Evolutionary conservation across 805 yeast genomes (phyloP).

Genomic region (Starmerella kuoi): DNA sequence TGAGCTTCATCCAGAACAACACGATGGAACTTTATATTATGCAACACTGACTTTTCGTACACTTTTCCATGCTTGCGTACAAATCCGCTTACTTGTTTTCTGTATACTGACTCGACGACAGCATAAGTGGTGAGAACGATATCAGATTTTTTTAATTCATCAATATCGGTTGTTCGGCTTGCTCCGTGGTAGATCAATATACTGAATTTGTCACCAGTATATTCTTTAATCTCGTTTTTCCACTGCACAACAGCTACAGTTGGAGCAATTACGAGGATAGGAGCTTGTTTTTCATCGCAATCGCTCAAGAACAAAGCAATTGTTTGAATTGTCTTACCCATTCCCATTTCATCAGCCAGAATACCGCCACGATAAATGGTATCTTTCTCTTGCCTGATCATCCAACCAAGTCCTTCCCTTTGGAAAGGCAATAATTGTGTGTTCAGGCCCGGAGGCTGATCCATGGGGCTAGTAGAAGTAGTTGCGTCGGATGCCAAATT

Average conservation of each 20-base stretch:
- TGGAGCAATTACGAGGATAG: slow-evolving; percentile 88
- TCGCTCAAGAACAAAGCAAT: slow-evolving; percentile 76
- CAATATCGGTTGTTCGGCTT: slow-evolving; percentile 46
- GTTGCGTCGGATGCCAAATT: slow-evolving; percentile 43
- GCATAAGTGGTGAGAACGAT: slow-evolving; percentile 88
- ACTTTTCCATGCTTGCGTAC: slow-evolving; percentile 56
- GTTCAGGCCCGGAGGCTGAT: slow-evolving; percentile 69
- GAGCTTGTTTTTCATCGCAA: slow-evolving; percentile 37
- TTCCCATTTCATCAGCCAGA: slow-evolving; percentile 98
- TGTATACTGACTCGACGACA: slow-evolving; percentile 71
- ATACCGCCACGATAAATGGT: slow-evolving; percentile 77
- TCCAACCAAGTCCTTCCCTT: slow-evolving; percentile 86
- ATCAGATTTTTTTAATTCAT: slow-evolving; percentile 51
- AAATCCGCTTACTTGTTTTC: slow-evolving; percentile 78
- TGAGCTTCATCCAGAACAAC: slow-evolving; percentile 95
- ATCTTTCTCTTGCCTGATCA: slow-evolving; percentile 60
- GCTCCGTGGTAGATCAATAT: slow-evolving; percentile 80
- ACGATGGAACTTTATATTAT: slow-evolving; percentile 62
- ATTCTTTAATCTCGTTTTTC: slow-evolving; percentile 82
- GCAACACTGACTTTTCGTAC: slow-evolving; percentile 66
- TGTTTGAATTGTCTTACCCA: slow-evolving; percentile 98
- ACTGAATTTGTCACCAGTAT: slow-evolving; percentile 58
- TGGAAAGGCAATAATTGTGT: slow-evolving; percentile 78
- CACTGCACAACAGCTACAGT: slow-evolving; percentile 98
- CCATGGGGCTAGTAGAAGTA: slow-evolving; percentile 19